Base-by-base conservation (phyloP, 2,329 filamentous ascomycete genomes). In the Arachnomyces sp. region DNA sequence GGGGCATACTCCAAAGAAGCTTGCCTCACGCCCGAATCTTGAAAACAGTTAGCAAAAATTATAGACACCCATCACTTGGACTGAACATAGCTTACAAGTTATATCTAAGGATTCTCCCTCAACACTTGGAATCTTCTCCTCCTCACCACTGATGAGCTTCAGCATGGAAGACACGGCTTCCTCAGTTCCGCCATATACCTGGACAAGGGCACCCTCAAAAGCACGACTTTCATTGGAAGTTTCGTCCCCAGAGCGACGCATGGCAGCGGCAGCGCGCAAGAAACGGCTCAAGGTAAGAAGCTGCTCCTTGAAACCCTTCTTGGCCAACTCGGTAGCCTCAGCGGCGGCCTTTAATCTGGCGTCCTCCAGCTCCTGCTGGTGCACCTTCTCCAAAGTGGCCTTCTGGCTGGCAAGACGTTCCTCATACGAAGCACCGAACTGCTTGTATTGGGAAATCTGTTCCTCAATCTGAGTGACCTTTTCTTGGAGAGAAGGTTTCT, bases 131-230 rank as follows among this genome's bases (percentile, higher is more conserved):
- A 81, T 70, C 44, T 68, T 71, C 43, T 81, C 77, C 31, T 76
- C 70, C 14, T 67, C 60, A 25, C 78, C 78, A 31, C 77, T 65
- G 46, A 81, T 76, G 45, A 82, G 59, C 59, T 73, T 80, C 54
- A 77, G 59, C 49, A 77, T 74, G 2, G 75, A 71, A 20, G 66
- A 64, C 9, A 82, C 75, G 25, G 78, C 76, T 47, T 70, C 66
- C 32, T 71, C 63, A 43, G 77, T 76, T 31, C 78, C 78, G 46
- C 76, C 77, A 49, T 82, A 82, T 25, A 81, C 74, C 50, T 78
- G 67, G 44, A 78, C 66, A 42, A 82, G 59, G 8, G 74, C 76
- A 43, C 76, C 77, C 60, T 82, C 78, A 45, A 81, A 81, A 12
- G 76, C 78, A 53, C 71, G 74, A 49, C 67, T 74, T 51, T 80